These are phyloP conservation scores for Leccinum huronense DNA, from an alignment of 1,284 basidiomycete genomes.

Conservation along the genomic window DNA sequence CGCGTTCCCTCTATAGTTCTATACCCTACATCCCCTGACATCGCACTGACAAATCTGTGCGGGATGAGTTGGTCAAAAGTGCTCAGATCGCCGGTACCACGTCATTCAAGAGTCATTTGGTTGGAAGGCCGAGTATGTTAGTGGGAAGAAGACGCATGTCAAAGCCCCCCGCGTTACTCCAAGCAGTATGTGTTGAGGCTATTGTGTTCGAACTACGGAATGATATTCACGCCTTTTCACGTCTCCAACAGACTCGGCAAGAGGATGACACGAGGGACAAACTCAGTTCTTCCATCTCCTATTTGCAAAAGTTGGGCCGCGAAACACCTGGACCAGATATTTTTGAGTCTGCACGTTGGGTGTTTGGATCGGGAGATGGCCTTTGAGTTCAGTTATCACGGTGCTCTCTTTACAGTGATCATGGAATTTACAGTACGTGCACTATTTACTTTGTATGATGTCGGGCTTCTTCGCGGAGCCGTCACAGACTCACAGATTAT, in stretches of 20 bases:
- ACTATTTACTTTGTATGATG: constrained; percentile 91
- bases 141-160: constrained; percentile 93
- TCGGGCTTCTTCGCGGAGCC: constrained; percentile 75
- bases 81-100: constrained; percentile 96
- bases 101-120: constrained; percentile 90
- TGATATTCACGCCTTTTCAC: background rate
- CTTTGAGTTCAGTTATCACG: constrained; percentile 57
- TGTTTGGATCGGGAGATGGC: constrained; percentile 76
- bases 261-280: constrained; percentile 80
- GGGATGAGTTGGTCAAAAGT: constrained; percentile 78
- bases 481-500: constrained; percentile 61
- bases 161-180: constrained; percentile 81
- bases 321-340: constrained; percentile 75
- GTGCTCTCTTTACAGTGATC: background rate
- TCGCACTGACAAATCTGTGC: constrained; percentile 65
- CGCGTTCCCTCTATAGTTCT: constrained; percentile 63
- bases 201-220: background rate
- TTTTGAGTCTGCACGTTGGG: constrained; percentile 77
- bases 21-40: constrained; percentile 62
- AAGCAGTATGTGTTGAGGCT: constrained; percentile 49
- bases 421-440: background rate
- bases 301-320: constrained; percentile 88
- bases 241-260: constrained; percentile 59
- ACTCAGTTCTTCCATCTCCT: constrained; percentile 81
- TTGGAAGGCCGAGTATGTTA: constrained; percentile 79